Percentiles rank a stretch among this genome's conserved stretches.
Conservation (phyloP, 441 rosid species). For the Francoa sonchifolia region DNA sequence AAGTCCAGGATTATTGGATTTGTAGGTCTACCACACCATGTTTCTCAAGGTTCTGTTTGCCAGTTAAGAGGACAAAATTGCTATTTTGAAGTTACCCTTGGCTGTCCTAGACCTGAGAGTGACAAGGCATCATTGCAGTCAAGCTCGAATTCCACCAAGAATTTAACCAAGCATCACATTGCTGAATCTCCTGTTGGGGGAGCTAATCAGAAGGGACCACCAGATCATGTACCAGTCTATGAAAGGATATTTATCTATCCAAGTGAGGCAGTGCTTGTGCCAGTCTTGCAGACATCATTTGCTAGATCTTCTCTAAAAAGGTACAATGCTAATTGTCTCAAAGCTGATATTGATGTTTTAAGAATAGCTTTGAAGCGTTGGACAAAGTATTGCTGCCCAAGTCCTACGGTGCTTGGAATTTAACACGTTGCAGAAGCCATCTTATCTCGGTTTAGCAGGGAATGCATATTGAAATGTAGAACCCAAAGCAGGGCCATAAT, state of each 20-base stretch:
- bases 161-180: slow-evolving; percentile 46
- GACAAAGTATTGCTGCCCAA: too few species aligned
- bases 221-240: slow-evolving; percentile 26
- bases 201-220: slow-evolving; percentile 44
- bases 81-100: slow-evolving; percentile 80
- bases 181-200: slow-evolving; percentile 49
- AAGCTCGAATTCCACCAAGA: slow-evolving; percentile 29
- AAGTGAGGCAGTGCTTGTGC: slow-evolving; percentile 87
- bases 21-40: slow-evolving; percentile 59
- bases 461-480: too few species aligned
- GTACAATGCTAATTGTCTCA: slow-evolving; percentile 24
- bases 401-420: too few species aligned
- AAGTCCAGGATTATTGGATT: slow-evolving; percentile 49
- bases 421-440: too few species aligned
- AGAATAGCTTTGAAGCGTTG: background rate
- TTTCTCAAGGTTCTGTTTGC: slow-evolving; percentile 51
- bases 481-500: too few species aligned
- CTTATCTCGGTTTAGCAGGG: too few species aligned
- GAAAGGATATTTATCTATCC: slow-evolving; percentile 86
- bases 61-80: slow-evolving; percentile 57
- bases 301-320: slow-evolving; percentile 88
- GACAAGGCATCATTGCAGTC: slow-evolving; percentile 37
- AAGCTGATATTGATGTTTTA: slow-evolving; percentile 1
- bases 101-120: slow-evolving; percentile 47
- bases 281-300: slow-evolving; percentile 72